Evolutionary conservation across 1,139 yeast species (phyloP), one percentile per base, ranked within the genome.

Genomic region (Saccharomyces hybrid): DNA sequence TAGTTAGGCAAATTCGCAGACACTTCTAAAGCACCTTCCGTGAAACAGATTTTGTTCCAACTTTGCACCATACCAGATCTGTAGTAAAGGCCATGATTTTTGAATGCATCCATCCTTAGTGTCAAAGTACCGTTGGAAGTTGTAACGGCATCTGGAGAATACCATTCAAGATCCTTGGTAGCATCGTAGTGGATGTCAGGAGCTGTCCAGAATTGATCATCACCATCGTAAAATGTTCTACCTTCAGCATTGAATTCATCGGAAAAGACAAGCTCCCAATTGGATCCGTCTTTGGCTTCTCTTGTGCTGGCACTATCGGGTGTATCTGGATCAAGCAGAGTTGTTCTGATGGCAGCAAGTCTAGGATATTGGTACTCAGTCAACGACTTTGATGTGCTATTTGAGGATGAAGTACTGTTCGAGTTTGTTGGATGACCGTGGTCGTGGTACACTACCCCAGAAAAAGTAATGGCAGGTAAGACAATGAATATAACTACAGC

Each of bases 181-280:
- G 95, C 93, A 56, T 79, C 88, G 68, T 88, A 88, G 69, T 87
- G 82, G 50, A 88, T 64, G 67, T 88, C 89, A 1, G 81, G 84
- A 3, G 88, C 93, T 34, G 82, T 78, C 80, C 89, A 88, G 66
- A 85, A 88, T 70, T 86, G 95, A 69, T 88, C 96, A 63, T 88
- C 95, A 32, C 88, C 90, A 6, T 79, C 83, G 66, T 86, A 88
- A 64, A 88, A 88, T 1, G 95, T 84, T 63, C 96, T 77, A 3
- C 96, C 96, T 58, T 82, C 89, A 42, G 81, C 84, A 64, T 84
- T 84, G 70, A 88, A 88, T 70, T 88, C 96, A 70, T 88, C 96
- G 14, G 89, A 82, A 64, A 88, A 88, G 1, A 83, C 91, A 63
- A 88, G 75, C 0, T 71, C 63, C 95, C 95, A 86, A 9, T 67